A percentile compares a stretch with the other conserved stretches of the same genome.
These are phyloP conservation scores for Hymenoscyphus scutula DNA, from an alignment of 2,329 filamentous ascomycete species.

Conservation along the genomic window DNA sequence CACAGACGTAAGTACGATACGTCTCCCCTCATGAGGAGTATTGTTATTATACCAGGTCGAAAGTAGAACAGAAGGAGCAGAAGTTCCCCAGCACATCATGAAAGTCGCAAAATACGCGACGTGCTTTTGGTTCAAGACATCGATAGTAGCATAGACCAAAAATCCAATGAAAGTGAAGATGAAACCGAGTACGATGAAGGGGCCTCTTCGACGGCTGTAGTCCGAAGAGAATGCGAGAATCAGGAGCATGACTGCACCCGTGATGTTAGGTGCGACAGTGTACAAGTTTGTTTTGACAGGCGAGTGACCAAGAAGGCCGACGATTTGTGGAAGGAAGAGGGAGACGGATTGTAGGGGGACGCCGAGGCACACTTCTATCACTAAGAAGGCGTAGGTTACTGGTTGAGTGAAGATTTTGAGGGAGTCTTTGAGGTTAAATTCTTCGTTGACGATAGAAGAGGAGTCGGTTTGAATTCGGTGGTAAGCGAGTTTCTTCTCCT, in stretches of 20 bases:
- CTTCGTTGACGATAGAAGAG: slow-evolving; percentile 57
- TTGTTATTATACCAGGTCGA: slow-evolving; percentile 58
- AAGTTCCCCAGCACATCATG: slow-evolving; percentile 58
- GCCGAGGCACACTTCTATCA: slow-evolving; percentile 58
- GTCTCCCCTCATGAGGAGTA: slow-evolving; percentile 59
- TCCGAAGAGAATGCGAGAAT: slow-evolving; percentile 72
- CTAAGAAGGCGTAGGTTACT: slow-evolving; percentile 44
- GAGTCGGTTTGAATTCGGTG: slow-evolving; percentile 52
- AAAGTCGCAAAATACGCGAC: slow-evolving; percentile 65
- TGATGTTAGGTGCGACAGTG: slow-evolving; percentile 77
- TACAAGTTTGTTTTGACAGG: slow-evolving; percentile 70
- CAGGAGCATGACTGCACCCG: slow-evolving; percentile 69
- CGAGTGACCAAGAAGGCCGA: slow-evolving; percentile 47
- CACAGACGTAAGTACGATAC: slow-evolving; percentile 59
- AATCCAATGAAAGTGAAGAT: slow-evolving; percentile 73
- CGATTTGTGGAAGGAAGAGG: slow-evolving; percentile 56
- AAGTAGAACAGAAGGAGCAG: slow-evolving; percentile 33
- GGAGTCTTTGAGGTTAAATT: slow-evolving; percentile 50
- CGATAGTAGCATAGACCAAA: slow-evolving; percentile 72
- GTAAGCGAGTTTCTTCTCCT: slow-evolving; percentile 36
- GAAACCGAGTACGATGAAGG: slow-evolving; percentile 73
- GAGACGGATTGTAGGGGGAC: slow-evolving; percentile 55
- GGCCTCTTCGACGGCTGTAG: slow-evolving; percentile 44
- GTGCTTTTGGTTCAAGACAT: slow-evolving; percentile 48
- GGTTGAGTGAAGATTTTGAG: slow-evolving; percentile 51